phyloP scores from a whole-genome alignment of 2,329 filamentous ascomycete species.

The Phialophora chinensis region DNA sequence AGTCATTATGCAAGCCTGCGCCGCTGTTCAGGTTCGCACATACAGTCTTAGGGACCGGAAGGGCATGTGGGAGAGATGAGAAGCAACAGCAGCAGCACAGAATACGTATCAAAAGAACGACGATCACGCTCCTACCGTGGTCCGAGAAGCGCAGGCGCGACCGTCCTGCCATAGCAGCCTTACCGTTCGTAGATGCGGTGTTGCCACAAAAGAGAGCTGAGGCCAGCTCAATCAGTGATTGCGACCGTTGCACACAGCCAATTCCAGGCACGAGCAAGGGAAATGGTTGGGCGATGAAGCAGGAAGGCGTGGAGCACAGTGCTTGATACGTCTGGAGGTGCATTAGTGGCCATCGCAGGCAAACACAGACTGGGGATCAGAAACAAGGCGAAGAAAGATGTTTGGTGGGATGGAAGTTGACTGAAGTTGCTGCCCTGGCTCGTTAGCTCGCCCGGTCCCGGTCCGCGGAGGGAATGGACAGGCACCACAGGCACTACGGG shows the following conservation, averaged over 20 bases:
- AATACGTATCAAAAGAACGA: background rate
- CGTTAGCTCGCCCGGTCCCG: background rate
- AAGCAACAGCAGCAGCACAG: background rate
- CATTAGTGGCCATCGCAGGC: conserved; percentile 24
- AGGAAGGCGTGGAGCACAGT: conserved; percentile 11
- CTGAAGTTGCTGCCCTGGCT: background rate
- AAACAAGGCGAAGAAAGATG: conserved; percentile 8
- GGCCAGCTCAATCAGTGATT: conserved; percentile 15
- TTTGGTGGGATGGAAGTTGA: conserved; percentile 10
- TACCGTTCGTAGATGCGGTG: conserved; percentile 8
- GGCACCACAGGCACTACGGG: background rate
- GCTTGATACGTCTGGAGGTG: conserved; percentile 21
- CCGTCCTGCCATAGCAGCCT: conserved; percentile 20
- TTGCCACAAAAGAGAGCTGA: conserved; percentile 16
- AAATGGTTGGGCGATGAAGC: conserved; percentile 18
- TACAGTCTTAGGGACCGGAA: background rate
- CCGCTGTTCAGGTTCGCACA: conserved; percentile 2
- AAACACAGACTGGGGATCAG: conserved; percentile 4
- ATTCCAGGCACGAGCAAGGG: conserved; percentile 14
- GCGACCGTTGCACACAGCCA: conserved; percentile 28
- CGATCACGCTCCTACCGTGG: background rate
- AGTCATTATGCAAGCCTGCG: conserved; percentile 13
- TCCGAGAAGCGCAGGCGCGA: conserved; percentile 2
- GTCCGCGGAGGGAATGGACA: too few species aligned
- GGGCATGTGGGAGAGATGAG: background rate